These are phyloP conservation scores for Microthyrium microscopicum DNA, from an alignment of 2,329 filamentous ascomycete genomes.

Conservation along the genomic window DNA sequence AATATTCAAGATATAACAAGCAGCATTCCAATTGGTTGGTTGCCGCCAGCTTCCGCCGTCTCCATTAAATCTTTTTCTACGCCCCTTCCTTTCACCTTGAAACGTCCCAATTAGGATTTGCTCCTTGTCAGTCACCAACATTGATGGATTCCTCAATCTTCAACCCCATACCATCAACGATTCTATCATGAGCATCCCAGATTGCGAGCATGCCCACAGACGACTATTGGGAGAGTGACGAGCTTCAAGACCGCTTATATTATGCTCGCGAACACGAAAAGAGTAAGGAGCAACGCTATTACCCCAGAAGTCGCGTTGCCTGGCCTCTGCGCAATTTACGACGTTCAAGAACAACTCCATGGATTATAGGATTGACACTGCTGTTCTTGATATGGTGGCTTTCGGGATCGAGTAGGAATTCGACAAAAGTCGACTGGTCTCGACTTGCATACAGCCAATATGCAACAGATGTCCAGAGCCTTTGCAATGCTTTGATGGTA, in stretches of 20 bases:
- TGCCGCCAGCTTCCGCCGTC: too few species aligned
- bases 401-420: conserved; percentile 6
- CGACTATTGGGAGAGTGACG: conserved; percentile 6
- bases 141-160: too few species aligned
- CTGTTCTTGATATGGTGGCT: conserved; percentile 3
- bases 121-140: too few species aligned
- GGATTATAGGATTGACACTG: neutral
- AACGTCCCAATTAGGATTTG: too few species aligned
- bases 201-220: neutral
- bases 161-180: too few species aligned
- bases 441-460: conserved; percentile 27
- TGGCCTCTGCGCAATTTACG: neutral
- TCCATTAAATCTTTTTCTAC: too few species aligned
- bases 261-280: conserved; percentile 4
- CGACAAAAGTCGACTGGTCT: conserved; percentile 19
- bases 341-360: neutral
- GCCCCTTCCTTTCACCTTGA: too few species aligned
- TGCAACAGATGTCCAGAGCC: conserved; percentile 23
- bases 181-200: too few species aligned
- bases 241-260: conserved; percentile 6
- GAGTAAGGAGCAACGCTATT: too few species aligned
- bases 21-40: too few species aligned
- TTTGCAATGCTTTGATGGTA: conserved; percentile 28
- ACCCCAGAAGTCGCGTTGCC: neutral
- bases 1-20: too few species aligned